These are phyloP conservation scores for Dendrocalamus latiflorus DNA, from an alignment of 202 grass and related monocot species.

Conservation along the genomic window DNA sequence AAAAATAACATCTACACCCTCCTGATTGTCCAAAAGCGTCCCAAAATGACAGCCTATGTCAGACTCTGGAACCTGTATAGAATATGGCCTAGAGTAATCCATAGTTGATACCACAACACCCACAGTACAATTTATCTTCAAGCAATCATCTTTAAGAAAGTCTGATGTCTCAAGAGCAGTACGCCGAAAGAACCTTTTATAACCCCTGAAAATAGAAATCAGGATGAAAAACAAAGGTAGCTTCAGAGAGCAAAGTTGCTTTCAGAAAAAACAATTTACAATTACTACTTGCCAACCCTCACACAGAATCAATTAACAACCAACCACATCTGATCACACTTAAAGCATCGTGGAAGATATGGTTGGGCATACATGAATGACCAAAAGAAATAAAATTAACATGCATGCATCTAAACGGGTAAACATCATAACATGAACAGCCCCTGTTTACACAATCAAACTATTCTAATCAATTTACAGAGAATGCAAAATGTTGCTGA, in stretches of 20 bases:
- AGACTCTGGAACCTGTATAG: too few species aligned
- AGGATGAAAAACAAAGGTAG: slow-evolving; percentile 12
- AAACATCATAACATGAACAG: neutral
- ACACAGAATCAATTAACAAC: neutral
- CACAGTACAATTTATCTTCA: too few species aligned
- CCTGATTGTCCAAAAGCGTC: too few species aligned
- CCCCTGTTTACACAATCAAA: neutral
- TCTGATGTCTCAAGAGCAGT: too few species aligned
- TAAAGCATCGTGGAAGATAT: neutral
- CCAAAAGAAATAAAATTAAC: neutral
- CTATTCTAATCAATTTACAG: neutral
- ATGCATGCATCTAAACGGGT: neutral
- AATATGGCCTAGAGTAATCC: too few species aligned
- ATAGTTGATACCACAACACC: too few species aligned
- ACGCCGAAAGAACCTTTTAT: too few species aligned
- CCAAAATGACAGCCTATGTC: too few species aligned
- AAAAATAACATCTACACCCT: too few species aligned
- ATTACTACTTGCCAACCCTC: too few species aligned
- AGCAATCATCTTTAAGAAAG: too few species aligned
- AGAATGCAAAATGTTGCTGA: neutral
- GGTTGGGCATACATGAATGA: neutral
- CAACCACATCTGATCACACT: neutral
- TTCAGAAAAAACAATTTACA: neutral
- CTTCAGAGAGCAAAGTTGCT: neutral
- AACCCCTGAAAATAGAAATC: slow-evolving; percentile 57